Base-by-base conservation (phyloP, 2,329 filamentous ascomycete genomes). In the Ophiostoma populinum region DNA sequence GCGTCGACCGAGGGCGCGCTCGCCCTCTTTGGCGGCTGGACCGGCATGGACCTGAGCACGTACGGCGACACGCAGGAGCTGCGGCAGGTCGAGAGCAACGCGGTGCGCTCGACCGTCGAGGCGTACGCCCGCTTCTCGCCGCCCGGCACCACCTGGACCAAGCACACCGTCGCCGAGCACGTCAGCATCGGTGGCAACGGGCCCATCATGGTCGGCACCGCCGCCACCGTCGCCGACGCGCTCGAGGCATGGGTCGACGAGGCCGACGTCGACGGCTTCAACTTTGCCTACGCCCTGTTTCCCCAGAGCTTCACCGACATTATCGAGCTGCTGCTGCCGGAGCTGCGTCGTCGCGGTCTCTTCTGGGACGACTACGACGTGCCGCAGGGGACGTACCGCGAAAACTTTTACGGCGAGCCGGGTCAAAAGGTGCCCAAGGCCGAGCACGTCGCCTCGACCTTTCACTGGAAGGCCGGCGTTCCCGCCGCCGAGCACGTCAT, bases 21-120 rank as follows among this genome's bases (percentile, higher is more conserved):
- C 38, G 72, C 76, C 2, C 52, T 82, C 13, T 83, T 82, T 45
- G 75, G 75, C 15, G 78, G 78, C 2, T 83, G 77, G 76, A 81
- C 77, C 0, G 78, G 63, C 3, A 63, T 65, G 17, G 61, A 66
- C 35, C 44, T 66, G 11, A 45, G 42, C 36, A 43, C 53, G 43
- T 58, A 56, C 35, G 55, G 52, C 2, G 54, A 56, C 13, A 53
- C 57, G 4, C 53, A 57, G 41, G 54, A 57, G 40, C 43, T 57
- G 37, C 47, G 54, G 19, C 44, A 56, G 33, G 57, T 55, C 25
- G 49, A 60, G 47, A 55, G 54, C 42, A 54, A 58, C 35, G 48
- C 58, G 33, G 46, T 59, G 40, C 45, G 58, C 3, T 47, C 46
- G 6, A 46, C 46, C 8, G 46, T 48, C 10, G 42, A 43, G 13